These are phyloP conservation scores for Schizophyllum amplum DNA, from an alignment of 1,284 basidiomycete genomes.

Conservation along the genomic window DNA sequence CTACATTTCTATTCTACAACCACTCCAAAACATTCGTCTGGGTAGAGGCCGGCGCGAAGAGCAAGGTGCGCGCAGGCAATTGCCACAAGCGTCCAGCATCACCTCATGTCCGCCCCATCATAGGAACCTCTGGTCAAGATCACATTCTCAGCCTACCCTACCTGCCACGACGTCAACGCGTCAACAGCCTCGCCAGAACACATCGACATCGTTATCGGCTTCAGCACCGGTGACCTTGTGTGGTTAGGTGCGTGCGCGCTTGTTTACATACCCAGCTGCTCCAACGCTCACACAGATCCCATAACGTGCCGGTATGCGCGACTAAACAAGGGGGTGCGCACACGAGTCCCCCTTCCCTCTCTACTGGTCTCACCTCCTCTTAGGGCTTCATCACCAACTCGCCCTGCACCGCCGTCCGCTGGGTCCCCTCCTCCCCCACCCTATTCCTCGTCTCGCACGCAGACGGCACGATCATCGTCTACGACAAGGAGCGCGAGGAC, in stretches of 20 bases:
- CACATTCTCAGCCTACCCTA: constrained; percentile 80
- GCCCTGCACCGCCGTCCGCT: constrained; percentile 77
- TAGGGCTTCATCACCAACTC: constrained; percentile 76
- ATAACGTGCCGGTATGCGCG: constrained; percentile 81
- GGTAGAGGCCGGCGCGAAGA: constrained; percentile 72
- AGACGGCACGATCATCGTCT: constrained; percentile 83
- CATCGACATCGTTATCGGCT: constrained; percentile 89
- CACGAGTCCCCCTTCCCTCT: constrained; percentile 8
- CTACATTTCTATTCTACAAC: constrained; percentile 81
- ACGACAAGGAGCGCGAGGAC: constrained; percentile 87
- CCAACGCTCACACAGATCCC: constrained; percentile 48
- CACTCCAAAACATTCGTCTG: constrained; percentile 72
- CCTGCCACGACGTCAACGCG: constrained; percentile 84
- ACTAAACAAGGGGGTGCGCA: constrained; percentile 80
- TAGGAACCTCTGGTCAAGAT: constrained; percentile 84
- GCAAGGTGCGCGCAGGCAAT: constrained; percentile 75
- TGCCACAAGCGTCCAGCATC: constrained; percentile 9
- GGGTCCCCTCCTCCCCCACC: constrained; percentile 81
- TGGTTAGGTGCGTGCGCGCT: constrained; percentile 67
- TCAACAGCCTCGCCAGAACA: constrained; percentile 70
- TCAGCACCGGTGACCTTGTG: constrained; percentile 85
- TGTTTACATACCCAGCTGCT: not conserved
- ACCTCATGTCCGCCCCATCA: constrained; percentile 2
- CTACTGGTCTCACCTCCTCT: constrained; percentile 15
- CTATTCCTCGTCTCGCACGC: constrained; percentile 89